Evolutionary conservation across 352 stramenopile genomes (phyloP).

Genomic region (Thalassiosira hispida): DNA sequence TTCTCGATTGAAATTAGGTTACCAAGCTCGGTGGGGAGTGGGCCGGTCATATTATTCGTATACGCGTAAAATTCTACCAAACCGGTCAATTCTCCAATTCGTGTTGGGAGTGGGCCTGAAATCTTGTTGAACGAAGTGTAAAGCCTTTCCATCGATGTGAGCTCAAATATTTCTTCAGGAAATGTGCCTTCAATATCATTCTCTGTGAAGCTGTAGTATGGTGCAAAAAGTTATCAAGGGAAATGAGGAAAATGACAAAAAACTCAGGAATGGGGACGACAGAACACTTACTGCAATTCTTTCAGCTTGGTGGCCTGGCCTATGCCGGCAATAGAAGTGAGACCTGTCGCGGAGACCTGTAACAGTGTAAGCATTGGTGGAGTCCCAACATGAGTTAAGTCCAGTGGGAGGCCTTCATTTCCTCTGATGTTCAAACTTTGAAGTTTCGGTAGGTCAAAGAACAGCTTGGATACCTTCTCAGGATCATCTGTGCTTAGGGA

Average conservation of each 20-base stretch:
- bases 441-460: constrained; percentile 56
- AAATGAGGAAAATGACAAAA: constrained; percentile 7
- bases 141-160: constrained; percentile 56
- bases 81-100: constrained; percentile 63
- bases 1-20: constrained; percentile 55
- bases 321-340: constrained; percentile 55
- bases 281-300: constrained; percentile 51
- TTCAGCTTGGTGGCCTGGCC: constrained; percentile 59
- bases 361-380: constrained; percentile 48
- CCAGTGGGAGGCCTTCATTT: constrained; percentile 39
- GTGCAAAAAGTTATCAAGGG: neutral
- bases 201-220: constrained; percentile 42
- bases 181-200: constrained; percentile 64
- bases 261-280: neutral
- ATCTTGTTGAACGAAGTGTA: constrained; percentile 66
- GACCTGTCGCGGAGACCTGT: constrained; percentile 57
- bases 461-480: constrained; percentile 51
- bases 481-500: constrained; percentile 41
- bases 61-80: constrained; percentile 70
- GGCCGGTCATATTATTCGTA: constrained; percentile 66
- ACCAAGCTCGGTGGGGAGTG: constrained; percentile 74
- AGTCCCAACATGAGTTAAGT: constrained; percentile 50
- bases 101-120: constrained; percentile 50
- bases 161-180: constrained; percentile 70
- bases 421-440: constrained; percentile 55